A percentile compares a stretch with the other conserved stretches of the same genome.
These are phyloP conservation scores for Hypomontagnella monticulosa DNA, from an alignment of 495 filamentous ascomycete species.

Conservation along the genomic window DNA sequence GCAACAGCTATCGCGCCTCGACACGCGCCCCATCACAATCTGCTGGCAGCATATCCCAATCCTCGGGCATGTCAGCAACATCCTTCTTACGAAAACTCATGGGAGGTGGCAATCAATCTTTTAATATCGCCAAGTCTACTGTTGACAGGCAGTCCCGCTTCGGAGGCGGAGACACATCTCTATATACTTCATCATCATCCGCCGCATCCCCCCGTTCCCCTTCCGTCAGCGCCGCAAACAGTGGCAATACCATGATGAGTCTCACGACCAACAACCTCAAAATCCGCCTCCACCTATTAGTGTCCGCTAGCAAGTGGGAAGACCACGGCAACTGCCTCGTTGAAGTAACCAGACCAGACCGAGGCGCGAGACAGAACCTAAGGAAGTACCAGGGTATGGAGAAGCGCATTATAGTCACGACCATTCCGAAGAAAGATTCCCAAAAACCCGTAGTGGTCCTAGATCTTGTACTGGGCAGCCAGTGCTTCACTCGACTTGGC, in stretches of 20 bases:
- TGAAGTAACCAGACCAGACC: conserved; percentile 77
- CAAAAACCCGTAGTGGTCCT: conserved; percentile 74
- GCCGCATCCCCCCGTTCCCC: conserved; percentile 67
- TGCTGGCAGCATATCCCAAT: conserved; percentile 50
- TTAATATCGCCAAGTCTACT: conserved; percentile 75
- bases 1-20: conserved; percentile 67
- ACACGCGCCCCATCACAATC: conserved; percentile 61
- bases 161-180: conserved; percentile 64
- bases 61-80: conserved; percentile 74
- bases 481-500: conserved; percentile 84
- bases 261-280: conserved; percentile 80
- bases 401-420: conserved; percentile 82
- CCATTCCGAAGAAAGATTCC: conserved; percentile 63
- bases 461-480: conserved; percentile 84
- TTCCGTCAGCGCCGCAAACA: conserved; percentile 63
- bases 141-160: conserved; percentile 58
- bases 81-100: conserved; percentile 72
- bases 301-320: conserved; percentile 82
- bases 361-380: conserved; percentile 62
- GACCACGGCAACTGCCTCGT: conserved; percentile 87
- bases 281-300: conserved; percentile 81
- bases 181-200: conserved; percentile 65
- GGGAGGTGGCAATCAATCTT: conserved; percentile 66
- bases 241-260: conserved; percentile 69
- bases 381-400: conserved; percentile 66